Evolutionary conservation across 805 yeast genomes (phyloP).

Genomic region (Zygosaccharomyces bailii): DNA sequence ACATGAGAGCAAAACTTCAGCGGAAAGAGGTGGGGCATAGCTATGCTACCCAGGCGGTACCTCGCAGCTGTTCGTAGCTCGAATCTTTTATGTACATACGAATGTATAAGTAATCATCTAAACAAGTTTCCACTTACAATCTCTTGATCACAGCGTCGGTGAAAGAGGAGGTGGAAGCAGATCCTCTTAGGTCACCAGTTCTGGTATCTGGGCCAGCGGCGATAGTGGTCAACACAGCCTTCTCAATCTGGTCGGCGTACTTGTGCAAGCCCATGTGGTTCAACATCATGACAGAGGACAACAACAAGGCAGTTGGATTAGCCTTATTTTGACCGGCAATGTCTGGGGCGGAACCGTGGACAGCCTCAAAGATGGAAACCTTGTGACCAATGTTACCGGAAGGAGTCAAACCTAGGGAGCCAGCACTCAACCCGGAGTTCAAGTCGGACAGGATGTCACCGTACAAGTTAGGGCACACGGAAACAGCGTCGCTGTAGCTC

Average conservation of each 20-base stretch:
- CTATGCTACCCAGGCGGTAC: no score
- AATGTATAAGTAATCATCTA: slow-evolving; percentile 9
- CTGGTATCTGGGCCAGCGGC: slow-evolving; percentile 95
- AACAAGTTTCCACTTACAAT: slow-evolving; percentile 22
- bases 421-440: slow-evolving; percentile 89
- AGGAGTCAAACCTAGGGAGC: slow-evolving; percentile 98
- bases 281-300: slow-evolving; percentile 98
- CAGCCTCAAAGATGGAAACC: slow-evolving; percentile 98
- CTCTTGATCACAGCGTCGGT: slow-evolving; percentile 82
- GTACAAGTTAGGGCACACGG: slow-evolving; percentile 98
- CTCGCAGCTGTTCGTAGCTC: neutral
- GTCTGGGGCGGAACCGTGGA: slow-evolving; percentile 99
- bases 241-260: slow-evolving; percentile 81
- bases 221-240: slow-evolving; percentile 79
- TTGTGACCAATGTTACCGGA: slow-evolving; percentile 99
- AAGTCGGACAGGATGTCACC: slow-evolving; percentile 99
- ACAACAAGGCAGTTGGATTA: slow-evolving; percentile 95
- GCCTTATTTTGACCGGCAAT: slow-evolving; percentile 99
- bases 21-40: neutral
- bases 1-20: neutral
- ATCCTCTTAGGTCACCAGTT: slow-evolving; percentile 91
- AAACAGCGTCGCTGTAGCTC: slow-evolving; percentile 80
- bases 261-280: slow-evolving; percentile 91
- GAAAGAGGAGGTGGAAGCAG: slow-evolving; percentile 83
- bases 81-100: slow-evolving; percentile 6